Evolutionary conservation across 192 early-diverging fungal species (phyloP), one percentile per base, ranked within the genome.

Genomic region (Gaertneriomyces sp.): DNA sequence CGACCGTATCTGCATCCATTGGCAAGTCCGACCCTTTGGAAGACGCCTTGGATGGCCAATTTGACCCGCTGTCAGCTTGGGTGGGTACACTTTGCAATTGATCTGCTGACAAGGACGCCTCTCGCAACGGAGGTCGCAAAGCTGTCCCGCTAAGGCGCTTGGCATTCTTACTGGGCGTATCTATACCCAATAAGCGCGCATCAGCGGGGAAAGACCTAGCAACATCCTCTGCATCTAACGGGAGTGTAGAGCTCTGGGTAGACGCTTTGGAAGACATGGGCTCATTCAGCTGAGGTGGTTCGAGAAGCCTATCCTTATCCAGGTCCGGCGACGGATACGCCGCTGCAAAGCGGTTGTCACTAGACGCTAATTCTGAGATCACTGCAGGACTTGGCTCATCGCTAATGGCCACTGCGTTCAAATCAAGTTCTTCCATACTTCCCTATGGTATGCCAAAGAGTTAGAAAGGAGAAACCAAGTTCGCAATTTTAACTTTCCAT

Each of bases 371-470:
- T 33, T 33, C 25, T 33, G 25, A 33, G 25, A 33, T 33, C 25
- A 33, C 25, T 33, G 25, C 25, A 33, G 25, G 25, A 33, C 25
- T 33, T 33, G 0, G 25, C 25, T 33, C 25, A 33, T 33, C 25
- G 25, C 25, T 33, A 33, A 25, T 16, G 9, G 42, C 53, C 14
- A 62, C n/a, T 5, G 66, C 71, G 44, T 74, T 64, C 14, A 76
- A 46, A 12, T 76, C 74, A 12, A 76, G 53, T 12, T 55, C 40
- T 38, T 76, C 77, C 60, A 66, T 60, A 33, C n/a, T 60, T 19
- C 58, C 50, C 69, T 70, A 39, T 4, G 41, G 41, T 14, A 3
- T 41, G 12, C n/a, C 20, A 5, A 51, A 5, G 49, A 51, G 6
- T 17, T 51, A 51, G n/a, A 5, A 6, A 51, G 4, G 20, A 17